These are phyloP conservation scores for Catharanthus roseus DNA, from an alignment of 257 asterid genomes.

Conservation along the genomic window DNA sequence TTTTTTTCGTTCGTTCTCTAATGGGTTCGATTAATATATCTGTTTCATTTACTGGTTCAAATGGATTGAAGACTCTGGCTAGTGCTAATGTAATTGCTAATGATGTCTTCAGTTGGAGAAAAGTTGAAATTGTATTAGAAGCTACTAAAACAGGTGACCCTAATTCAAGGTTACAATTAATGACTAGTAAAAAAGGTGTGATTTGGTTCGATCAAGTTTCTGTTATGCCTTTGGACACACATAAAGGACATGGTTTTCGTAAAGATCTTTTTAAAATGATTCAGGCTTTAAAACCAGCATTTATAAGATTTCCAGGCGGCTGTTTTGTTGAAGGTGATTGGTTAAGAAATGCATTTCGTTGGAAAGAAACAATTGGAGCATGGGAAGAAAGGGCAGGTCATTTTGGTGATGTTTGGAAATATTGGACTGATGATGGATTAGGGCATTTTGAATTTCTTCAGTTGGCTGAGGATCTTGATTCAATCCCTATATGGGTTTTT, in stretches of 20 bases:
- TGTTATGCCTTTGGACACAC: slow-evolving; percentile 58
- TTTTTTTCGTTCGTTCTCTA: slow-evolving; percentile 63
- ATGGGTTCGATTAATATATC: slow-evolving; percentile 48
- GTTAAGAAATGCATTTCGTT: slow-evolving; percentile 84
- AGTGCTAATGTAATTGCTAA: slow-evolving; percentile 45
- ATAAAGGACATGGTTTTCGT: slow-evolving; percentile 95
- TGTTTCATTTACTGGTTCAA: slow-evolving; percentile 61
- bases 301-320: slow-evolving; percentile 95
- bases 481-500: slow-evolving; percentile 89
- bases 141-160: too few relatives aligned
- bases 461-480: slow-evolving; percentile 93
- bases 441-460: slow-evolving; percentile 90
- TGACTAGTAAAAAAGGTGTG: too few relatives aligned
- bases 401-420: slow-evolving; percentile 92
- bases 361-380: slow-evolving; percentile 92
- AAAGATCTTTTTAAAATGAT: slow-evolving; percentile 74
- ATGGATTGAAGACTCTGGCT: slow-evolving; percentile 54
- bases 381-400: slow-evolving; percentile 97
- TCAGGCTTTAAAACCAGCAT: slow-evolving; percentile 63
- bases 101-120: slow-evolving; percentile 64
- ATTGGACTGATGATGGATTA: slow-evolving; percentile 94
- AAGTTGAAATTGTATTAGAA: slow-evolving; percentile 49
- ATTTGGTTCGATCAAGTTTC: too few relatives aligned
- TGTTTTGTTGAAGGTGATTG: slow-evolving; percentile 95
- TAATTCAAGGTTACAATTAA: too few relatives aligned